Base-by-base conservation (phyloP, 768 basidiomycete genomes). In the Collybia sordida region DNA sequence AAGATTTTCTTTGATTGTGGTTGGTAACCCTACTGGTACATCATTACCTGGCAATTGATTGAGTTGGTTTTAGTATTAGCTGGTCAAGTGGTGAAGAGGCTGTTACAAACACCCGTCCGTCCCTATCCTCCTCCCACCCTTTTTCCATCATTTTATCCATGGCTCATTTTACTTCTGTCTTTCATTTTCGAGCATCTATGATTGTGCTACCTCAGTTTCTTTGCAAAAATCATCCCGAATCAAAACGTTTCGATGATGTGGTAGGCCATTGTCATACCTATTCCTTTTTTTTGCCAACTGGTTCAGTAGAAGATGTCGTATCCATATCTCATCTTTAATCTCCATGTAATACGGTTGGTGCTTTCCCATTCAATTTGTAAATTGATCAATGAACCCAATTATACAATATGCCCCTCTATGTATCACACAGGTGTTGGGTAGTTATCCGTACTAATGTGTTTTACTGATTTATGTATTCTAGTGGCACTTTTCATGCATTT, bases 1-100 rank as follows among this genome's bases (percentile, higher is more conserved):
- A 93, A 67, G 92, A 93, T 66, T 90, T 90, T 67, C 69, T 93
- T 59, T 91, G 58, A 62, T 11, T 31, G 39, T n/a, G 24, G 51
- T 38, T 3, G 40, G 43, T 28, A 24, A 19, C 5, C 42, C 11
- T 24, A 11, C 18, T 40, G 5, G 15, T 2, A 8, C 21, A 42
- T 19, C 12, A 22, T n/a, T 7, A 19, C 15, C 6, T n/a, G 12
- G 27, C 4, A 18, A 31, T 15, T 22, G 6, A 14, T 40, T 27
- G 25, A 46, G 38, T 45, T 49, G 35, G 25, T 9, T 31, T 31
- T 27, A 36, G 35, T 47, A 34, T 42, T 27, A 28, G 36, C 25
- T 38, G 23, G 8, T 23, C 46, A 47, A 44, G 41, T 14, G 17
- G 7, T 23, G 46, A 46, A 25, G 46, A 46, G 45, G 22, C 43